phyloP scores from a whole-genome alignment of 2,329 filamentous ascomycete species.

The Xylaria sp. region DNA sequence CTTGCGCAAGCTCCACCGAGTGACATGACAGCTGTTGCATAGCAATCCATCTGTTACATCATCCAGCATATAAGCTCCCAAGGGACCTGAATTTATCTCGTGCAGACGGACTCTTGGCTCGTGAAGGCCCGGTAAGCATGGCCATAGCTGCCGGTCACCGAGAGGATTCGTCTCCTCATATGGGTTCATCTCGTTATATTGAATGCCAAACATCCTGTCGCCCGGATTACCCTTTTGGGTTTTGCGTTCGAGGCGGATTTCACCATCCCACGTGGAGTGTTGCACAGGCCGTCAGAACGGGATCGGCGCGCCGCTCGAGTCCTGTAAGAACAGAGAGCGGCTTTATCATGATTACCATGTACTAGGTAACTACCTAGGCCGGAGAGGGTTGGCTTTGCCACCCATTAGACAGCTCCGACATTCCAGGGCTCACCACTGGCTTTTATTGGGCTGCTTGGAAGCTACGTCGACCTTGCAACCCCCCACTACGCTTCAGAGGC shows the following conservation, averaged over 20 bases:
- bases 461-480: conserved; percentile 9
- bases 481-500: conserved; percentile 8
- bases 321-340: conserved; percentile 9
- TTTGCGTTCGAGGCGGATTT: conserved; percentile 17
- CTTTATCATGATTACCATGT: conserved; percentile 8
- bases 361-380: background rate
- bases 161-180: conserved; percentile 21
- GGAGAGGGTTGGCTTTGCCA: background rate
- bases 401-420: background rate
- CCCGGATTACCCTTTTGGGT: conserved; percentile 25
- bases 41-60: conserved; percentile 27
- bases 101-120: conserved; percentile 12
- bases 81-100: conserved; percentile 18
- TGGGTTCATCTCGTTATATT: conserved; percentile 28
- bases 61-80: conserved; percentile 22
- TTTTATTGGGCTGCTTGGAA: conserved; percentile 16
- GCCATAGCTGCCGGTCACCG: conserved; percentile 20
- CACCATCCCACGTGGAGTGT: conserved; percentile 28
- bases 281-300: conserved; percentile 1
- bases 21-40: conserved; percentile 17
- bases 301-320: conserved; percentile 11
- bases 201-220: conserved; percentile 10
- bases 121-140: background rate
- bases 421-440: background rate
- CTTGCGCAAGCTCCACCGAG: conserved; percentile 13